A percentile compares a stretch with the other conserved stretches of the same genome.
Conservation (phyloP, 2,329 filamentous ascomycete genomes). For the Aquanectria penicillioides region DNA sequence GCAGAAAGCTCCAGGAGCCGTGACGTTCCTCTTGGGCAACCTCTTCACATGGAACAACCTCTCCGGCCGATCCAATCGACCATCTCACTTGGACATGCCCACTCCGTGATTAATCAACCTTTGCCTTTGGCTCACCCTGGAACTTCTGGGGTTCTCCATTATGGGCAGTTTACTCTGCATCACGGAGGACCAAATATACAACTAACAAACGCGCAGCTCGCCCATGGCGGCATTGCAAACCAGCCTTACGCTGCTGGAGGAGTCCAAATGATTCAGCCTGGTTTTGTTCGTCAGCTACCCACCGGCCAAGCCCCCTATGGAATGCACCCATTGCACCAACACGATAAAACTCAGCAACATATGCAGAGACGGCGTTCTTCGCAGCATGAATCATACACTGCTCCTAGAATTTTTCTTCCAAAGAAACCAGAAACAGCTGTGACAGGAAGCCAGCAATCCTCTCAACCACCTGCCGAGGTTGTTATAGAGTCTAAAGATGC, state of each 20-base stretch:
- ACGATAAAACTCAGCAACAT: constrained; percentile 9
- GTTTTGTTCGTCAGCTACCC: constrained; percentile 7
- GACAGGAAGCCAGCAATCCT: background rate
- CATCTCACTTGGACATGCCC: background rate
- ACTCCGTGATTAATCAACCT: background rate
- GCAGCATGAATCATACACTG: background rate
- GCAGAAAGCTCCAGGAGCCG: constrained; percentile 9
- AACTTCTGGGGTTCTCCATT: background rate
- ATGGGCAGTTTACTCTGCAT: constrained; percentile 18
- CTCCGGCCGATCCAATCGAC: too few relatives aligned
- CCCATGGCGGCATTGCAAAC: background rate
- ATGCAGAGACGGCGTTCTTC: background rate
- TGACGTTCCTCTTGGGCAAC: background rate
- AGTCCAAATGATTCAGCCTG: constrained; percentile 20
- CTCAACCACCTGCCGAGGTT: background rate
- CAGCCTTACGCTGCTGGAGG: constrained; percentile 12
- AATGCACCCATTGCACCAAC: constrained; percentile 1
- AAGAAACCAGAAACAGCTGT: background rate
- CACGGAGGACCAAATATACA: constrained; percentile 19
- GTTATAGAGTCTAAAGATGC: background rate
- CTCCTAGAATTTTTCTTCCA: background rate
- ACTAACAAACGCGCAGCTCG: background rate
- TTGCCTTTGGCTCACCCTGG: background rate
- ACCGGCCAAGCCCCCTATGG: background rate
- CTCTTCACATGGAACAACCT: background rate